Percentiles rank a stretch among this genome's conserved stretches.
Evolutionary conservation across 257 asterid species (phyloP).

Genomic region (Solanum appendiculatum): DNA sequence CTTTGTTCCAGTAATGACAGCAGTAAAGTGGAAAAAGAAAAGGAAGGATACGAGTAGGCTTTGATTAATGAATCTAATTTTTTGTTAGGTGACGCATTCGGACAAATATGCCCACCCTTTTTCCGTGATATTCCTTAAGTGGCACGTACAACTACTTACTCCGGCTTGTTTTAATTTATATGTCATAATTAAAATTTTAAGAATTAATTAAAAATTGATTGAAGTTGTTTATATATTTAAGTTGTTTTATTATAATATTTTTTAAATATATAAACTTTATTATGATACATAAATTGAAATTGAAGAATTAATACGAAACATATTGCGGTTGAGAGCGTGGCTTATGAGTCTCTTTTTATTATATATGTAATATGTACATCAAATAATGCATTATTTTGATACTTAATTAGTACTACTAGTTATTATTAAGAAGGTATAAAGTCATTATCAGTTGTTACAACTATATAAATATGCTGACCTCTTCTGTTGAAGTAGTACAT

Average conservation of each 20-base stretch:
- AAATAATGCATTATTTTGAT: background rate
- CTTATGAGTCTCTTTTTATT: background rate
- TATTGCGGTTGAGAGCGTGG: background rate
- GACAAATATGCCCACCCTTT: conserved; percentile 1
- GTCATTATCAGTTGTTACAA: background rate
- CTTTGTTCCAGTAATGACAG: background rate
- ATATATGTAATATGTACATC: background rate
- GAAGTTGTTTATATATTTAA: no score
- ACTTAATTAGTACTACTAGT: background rate
- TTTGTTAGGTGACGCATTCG: background rate
- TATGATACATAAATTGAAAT: background rate
- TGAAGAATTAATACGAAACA: no score
- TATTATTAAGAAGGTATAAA: background rate
- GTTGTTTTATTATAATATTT: no score
- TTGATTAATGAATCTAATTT: background rate
- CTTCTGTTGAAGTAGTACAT: background rate
- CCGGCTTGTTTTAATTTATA: background rate
- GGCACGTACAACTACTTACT: background rate
- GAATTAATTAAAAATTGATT: no score
- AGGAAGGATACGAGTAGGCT: background rate
- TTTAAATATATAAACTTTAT: no score
- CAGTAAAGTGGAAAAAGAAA: background rate
- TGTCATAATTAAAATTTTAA: no score
- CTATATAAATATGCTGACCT: background rate
- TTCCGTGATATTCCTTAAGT: background rate